A percentile compares a stretch with the other conserved stretches of the same genome.
phyloP scores from a whole-genome alignment of 352 stramenopile genomes.

The Pythium rhizo-oryzae region DNA sequence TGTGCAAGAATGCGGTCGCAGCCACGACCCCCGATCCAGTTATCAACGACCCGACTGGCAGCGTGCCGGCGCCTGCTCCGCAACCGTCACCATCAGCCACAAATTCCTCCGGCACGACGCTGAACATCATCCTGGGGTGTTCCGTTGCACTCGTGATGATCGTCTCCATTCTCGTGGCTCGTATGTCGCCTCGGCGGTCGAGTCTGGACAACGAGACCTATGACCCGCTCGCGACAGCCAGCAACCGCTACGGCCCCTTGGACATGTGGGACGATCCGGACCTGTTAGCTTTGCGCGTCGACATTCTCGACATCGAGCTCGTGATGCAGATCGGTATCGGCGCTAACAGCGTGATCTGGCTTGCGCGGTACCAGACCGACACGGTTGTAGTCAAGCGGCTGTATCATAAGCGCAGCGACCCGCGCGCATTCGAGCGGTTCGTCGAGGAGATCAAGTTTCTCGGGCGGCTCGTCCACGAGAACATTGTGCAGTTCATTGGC shows the following conservation, averaged over 20 bases:
- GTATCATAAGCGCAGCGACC: conserved; percentile 27
- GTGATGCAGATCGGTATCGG: conserved; percentile 31
- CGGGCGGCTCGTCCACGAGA: conserved; percentile 60
- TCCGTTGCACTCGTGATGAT: conserved; percentile 20
- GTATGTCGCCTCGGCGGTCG: conserved; percentile 13
- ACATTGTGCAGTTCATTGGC: conserved; percentile 83
- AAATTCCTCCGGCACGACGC: background rate
- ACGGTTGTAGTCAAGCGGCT: conserved; percentile 31
- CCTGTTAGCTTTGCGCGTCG: conserved; percentile 24
- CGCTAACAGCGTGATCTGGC: conserved; percentile 23
- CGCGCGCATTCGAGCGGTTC: conserved; percentile 40
- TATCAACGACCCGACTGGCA: background rate
- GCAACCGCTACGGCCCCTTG: conserved; percentile 19
- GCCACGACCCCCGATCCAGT: background rate
- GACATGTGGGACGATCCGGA: conserved; percentile 36
- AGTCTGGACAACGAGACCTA: conserved; percentile 13
- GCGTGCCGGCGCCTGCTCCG: background rate
- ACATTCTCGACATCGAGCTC: conserved; percentile 29
- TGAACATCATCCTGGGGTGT: conserved; percentile 26
- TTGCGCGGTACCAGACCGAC: conserved; percentile 26
- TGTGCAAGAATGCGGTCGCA: conserved; percentile 18
- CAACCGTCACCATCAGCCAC: background rate
- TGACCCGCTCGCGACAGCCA: conserved; percentile 11
- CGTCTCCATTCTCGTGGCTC: conserved; percentile 23
- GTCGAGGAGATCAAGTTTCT: conserved; percentile 74